Percentiles rank a stretch among this genome's conserved stretches.
phyloP scores from a whole-genome alignment of 140 eudicot species.

The Cichorium intybus region DNA sequence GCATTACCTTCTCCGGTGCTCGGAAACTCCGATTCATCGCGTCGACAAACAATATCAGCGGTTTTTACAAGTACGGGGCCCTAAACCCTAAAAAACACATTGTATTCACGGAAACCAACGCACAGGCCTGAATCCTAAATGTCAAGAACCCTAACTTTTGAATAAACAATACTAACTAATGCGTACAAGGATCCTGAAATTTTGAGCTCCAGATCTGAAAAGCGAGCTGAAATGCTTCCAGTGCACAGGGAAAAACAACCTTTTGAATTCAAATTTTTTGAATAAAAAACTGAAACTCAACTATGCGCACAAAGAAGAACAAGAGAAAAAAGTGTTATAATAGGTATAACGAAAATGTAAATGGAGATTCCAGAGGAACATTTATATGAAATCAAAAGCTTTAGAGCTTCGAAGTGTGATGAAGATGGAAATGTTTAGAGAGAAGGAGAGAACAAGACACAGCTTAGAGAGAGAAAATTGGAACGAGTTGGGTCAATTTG shows the following conservation, averaged over 20 bases:
- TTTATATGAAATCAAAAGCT: neutral
- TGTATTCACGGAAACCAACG: constrained; percentile 22
- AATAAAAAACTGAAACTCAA: neutral
- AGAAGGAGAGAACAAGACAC: neutral
- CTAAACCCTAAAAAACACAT: constrained; percentile 17
- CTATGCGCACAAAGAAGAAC: neutral
- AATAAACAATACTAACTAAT: neutral
- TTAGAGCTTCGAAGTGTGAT: constrained; percentile 11
- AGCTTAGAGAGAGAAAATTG: constrained; percentile 28
- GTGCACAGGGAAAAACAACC: constrained; percentile 1
- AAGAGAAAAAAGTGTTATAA: too few species aligned
- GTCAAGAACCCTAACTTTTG: constrained; percentile 35
- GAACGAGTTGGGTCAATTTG: constrained; percentile 25
- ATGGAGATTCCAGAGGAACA: neutral
- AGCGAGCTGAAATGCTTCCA: constrained; percentile 32
- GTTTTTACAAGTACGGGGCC: constrained; percentile 1
- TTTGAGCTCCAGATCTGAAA: constrained; percentile 41
- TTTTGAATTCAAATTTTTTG: neutral
- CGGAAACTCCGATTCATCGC: constrained; percentile 84
- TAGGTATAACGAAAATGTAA: neutral
- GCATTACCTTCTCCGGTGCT: constrained; percentile 56
- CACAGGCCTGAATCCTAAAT: constrained; percentile 26
- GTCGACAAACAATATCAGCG: constrained; percentile 8
- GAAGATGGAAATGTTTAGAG: constrained; percentile 21
- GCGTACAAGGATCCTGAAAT: neutral